Evolutionary conservation across 2,329 filamentous ascomycete species (phyloP), one percentile per base, ranked within the genome.

Genomic region (Pseudocercospora fijiensis): DNA sequence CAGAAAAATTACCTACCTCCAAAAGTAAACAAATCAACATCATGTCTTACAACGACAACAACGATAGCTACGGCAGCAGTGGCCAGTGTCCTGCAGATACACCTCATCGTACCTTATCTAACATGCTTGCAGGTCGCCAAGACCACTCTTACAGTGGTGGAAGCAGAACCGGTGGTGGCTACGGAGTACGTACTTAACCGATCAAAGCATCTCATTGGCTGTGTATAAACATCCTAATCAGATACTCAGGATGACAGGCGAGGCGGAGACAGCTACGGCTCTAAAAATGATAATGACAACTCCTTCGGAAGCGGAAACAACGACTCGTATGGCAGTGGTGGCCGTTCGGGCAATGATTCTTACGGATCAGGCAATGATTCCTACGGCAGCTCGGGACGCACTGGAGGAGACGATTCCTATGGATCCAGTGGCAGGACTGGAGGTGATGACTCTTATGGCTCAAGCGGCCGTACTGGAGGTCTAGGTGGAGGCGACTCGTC

Each of bases 31-130:
- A 51, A 24, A 61, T 30, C 11, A 45, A 16, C 27, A 67, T 27
- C 63, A 67, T 64, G 66, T 68, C 64, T 56, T 65, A 65, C 61
- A 60, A 60, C 58, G 58, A 63, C 60, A 62, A 60, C 27, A 24
- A 58, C 58, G 30, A 59, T 28, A 62, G 64, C 58, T 62, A 61
- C 51, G 53, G 55, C 37, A 60, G 56, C 58, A 52, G 49, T 47
- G 58, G 63, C 60, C 26, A 51, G 62, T 30, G 27, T 27, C 27
- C 52, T 11, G 52, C 51, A 10, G 3, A 16, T 28, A 13, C 16
- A 18, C 16, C 41, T 49, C 37, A 55, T 13, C 30, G 26, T 33
- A 57, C 47, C 57, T 64, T 49, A 64, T 65, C 58, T 65, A 27
- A 62, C 49, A 22, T 20, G 58, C 57, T 56, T 45, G 33, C 45